Conservation (phyloP, 1,284 basidiomycete species). For the Paramarasmius palmivorus region DNA sequence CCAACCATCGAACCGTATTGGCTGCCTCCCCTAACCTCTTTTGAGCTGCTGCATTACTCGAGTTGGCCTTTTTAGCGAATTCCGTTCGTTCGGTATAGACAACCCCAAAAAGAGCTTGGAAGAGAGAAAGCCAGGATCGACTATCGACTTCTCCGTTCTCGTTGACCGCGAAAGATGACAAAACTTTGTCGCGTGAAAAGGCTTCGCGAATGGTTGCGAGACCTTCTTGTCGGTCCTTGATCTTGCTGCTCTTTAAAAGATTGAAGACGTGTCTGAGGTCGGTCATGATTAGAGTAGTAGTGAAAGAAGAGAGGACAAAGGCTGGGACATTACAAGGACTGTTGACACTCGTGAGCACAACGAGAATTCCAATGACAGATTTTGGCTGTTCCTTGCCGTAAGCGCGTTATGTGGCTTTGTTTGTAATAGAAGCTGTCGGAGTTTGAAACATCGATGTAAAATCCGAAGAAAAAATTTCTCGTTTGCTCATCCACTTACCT, state of each 20-base stretch:
- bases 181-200: constrained; percentile 56
- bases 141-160: constrained; percentile 42
- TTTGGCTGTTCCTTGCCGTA: too few species aligned
- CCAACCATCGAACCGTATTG: constrained; percentile 69
- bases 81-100: constrained; percentile 64
- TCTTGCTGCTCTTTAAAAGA: constrained; percentile 62
- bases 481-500: too few species aligned
- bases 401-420: too few species aligned
- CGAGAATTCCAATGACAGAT: too few species aligned
- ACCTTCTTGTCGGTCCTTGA: constrained; percentile 75
- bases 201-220: constrained; percentile 56
- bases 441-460: neutral
- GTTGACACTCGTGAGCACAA: too few species aligned
- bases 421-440: neutral
- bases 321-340: constrained; percentile 14
- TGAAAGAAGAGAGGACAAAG: constrained; percentile 10
- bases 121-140: constrained; percentile 66
- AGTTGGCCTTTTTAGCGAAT: constrained; percentile 47
- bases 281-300: constrained; percentile 7
- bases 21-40: constrained; percentile 66
- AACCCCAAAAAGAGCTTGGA: constrained; percentile 71
- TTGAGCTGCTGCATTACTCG: constrained; percentile 43
- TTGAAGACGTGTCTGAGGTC: constrained; percentile 36
- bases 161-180: constrained; percentile 53
- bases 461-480: too few species aligned